Evolutionary conservation across 768 basidiomycete species (phyloP), one percentile per base, ranked within the genome.

Genomic region (Paxillus involutus): DNA sequence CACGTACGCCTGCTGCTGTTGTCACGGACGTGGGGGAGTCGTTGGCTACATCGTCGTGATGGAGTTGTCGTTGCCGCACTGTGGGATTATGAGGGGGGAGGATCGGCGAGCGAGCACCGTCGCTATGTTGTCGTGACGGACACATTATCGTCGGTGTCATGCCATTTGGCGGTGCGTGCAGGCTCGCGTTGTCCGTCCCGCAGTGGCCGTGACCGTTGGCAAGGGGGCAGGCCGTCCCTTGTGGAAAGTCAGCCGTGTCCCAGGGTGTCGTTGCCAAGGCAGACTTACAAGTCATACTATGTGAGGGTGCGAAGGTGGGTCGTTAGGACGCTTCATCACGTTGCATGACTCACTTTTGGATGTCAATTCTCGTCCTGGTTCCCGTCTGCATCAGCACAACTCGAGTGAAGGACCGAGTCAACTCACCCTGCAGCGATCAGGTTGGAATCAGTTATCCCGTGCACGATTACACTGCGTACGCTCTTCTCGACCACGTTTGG

Each of bases 401-500:
- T 6, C 29, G 9, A 30, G 29, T 30, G 33, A 9, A 29, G 5
- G 14, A 48, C 12, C 3, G 1, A 24, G 2, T 12, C 26, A 14
- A 66, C 80, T 52, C 57, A 86, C 85, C 89, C 89, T 57, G 89
- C 84, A 10, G 88, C 81, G 47, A 91, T 88, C 36, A 88, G 72
- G 52, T 87, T 77, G 61, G 81, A 91, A 67, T 91, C 89, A 0
- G 80, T 85, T 46, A 89, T 73, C 0, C 89, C 89, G 47, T 91
- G 88, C 6, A 83, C 76, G 49, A 91, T 84, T 13, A 90, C 85
- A 3, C 76, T 80, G 47, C 86, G 75, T 49, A 80, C 72, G 66
- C 75, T 89, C 75, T 88, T 89, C 69, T 89, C 86, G 50, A 91
- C 90, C 50, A 88, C 87, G 57, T 75, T 84, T 6, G 89, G 87